phyloP scores from a whole-genome alignment of 352 stramenopile genomes.

The Phytopythium cucurbitacearum region DNA sequence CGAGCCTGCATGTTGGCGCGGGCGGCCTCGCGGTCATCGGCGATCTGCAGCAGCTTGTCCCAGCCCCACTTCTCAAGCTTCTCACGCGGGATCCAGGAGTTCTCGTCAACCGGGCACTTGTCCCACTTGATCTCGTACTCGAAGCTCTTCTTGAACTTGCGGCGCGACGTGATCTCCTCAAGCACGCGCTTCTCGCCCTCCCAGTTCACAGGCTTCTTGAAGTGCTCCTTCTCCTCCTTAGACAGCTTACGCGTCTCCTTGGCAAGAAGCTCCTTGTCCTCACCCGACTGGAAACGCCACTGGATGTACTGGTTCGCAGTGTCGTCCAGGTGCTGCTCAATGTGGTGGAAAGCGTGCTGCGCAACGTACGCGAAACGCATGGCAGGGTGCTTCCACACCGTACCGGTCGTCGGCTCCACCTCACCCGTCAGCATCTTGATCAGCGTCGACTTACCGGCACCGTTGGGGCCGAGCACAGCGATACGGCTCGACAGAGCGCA shows the following conservation, averaged over 20 bases:
- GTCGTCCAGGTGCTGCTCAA: conserved; percentile 95
- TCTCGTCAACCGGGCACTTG: conserved; percentile 92
- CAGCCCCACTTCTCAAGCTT: conserved; percentile 97
- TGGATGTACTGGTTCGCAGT: conserved; percentile 97
- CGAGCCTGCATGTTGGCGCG: conserved; percentile 91
- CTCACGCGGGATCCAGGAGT: conserved; percentile 92
- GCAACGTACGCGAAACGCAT: conserved; percentile 96
- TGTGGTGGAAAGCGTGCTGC: conserved; percentile 97
- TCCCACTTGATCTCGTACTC: conserved; percentile 98
- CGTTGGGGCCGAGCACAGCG: conserved; percentile 86
- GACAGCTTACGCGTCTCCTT: conserved; percentile 91
- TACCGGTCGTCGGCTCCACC: conserved; percentile 63
- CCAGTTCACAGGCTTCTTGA: conserved; percentile 94
- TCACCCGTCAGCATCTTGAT: conserved; percentile 93
- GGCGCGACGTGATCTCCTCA: conserved; percentile 90
- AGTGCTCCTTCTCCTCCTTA: conserved; percentile 91
- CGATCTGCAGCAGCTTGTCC: conserved; percentile 96
- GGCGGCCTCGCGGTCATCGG: conserved; percentile 93
- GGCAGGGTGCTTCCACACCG: conserved; percentile 82
- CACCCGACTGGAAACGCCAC: conserved; percentile 93
- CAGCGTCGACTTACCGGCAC: conserved; percentile 94
- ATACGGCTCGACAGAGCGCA: conserved; percentile 80
- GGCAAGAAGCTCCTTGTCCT: conserved; percentile 90
- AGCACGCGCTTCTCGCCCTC: conserved; percentile 88
- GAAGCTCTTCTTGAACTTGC: conserved; percentile 93